A percentile compares a stretch with the other conserved stretches of the same genome.
Conservation (phyloP, 345 rosid species). For the Salix brachista region DNA sequence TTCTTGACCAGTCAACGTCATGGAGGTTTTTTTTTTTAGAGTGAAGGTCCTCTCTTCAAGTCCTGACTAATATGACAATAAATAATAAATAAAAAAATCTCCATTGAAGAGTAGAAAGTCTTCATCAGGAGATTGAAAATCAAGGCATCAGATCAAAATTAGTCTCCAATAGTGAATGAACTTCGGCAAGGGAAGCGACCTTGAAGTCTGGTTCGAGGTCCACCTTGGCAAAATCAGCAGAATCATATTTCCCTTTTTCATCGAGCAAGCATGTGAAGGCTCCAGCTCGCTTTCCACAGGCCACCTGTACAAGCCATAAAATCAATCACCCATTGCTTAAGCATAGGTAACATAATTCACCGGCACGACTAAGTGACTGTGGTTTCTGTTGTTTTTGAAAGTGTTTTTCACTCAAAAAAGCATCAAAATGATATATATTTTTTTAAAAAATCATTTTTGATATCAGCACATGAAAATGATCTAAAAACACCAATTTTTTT, state of each 20-base stretch:
- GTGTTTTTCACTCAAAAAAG: too few species aligned
- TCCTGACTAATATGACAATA: too few species aligned
- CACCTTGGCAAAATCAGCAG: slow-evolving; percentile 45
- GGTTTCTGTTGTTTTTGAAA: too few species aligned
- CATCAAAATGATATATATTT: too few species aligned
- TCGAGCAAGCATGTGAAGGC: slow-evolving; percentile 88
- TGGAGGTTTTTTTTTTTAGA: neutral
- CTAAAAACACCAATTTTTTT: too few species aligned
- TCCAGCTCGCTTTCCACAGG: slow-evolving; percentile 87
- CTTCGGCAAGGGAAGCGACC: slow-evolving; percentile 61
- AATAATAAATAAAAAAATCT: neutral
- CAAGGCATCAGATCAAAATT: slow-evolving; percentile 60
- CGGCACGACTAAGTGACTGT: too few species aligned
- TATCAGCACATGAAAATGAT: too few species aligned
- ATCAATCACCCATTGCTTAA: neutral
- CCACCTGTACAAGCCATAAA: slow-evolving; percentile 45
- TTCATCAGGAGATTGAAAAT: slow-evolving; percentile 4
- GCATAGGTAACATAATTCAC: too few species aligned
- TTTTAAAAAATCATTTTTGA: too few species aligned
- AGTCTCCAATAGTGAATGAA: slow-evolving; percentile 53
- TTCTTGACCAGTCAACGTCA: too few species aligned
- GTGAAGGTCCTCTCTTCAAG: too few species aligned
- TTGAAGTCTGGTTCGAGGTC: slow-evolving; percentile 68
- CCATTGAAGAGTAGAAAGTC: neutral
- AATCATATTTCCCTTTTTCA: slow-evolving; percentile 58